phyloP scores from a whole-genome alignment of 192 early-diverging fungal genomes.

The Coemansia sp. region DNA sequence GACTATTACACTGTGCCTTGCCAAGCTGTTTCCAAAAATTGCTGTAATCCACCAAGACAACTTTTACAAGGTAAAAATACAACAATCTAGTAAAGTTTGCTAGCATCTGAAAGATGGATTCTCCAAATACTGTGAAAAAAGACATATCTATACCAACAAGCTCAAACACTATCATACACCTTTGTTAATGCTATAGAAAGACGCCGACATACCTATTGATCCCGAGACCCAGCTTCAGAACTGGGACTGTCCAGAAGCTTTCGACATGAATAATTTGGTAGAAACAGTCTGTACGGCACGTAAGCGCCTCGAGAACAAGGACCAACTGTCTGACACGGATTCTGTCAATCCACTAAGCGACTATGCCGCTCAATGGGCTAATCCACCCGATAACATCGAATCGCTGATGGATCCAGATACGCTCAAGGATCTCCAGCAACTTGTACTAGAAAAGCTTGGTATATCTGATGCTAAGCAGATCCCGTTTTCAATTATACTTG shows the following conservation, averaged over 20 bases:
- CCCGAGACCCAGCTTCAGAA: slow-evolving; percentile 58
- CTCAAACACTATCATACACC: not conserved
- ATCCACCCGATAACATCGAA: slow-evolving; percentile 44
- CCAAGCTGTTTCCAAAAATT: slow-evolving; percentile 60
- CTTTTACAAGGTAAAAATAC: slow-evolving; percentile 61
- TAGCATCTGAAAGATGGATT: not conserved
- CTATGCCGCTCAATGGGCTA: slow-evolving; percentile 53
- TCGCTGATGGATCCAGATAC: slow-evolving; percentile 8
- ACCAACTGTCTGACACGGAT: not conserved
- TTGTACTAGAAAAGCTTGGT: slow-evolving; percentile 9
- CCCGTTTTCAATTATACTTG: slow-evolving; percentile 35
- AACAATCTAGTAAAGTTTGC: not conserved
- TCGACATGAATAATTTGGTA: slow-evolving; percentile 57
- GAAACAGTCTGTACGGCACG: slow-evolving; percentile 11
- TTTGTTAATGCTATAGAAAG: slow-evolving; percentile 34
- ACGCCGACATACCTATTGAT: slow-evolving; percentile 66
- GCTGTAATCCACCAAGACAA: slow-evolving; percentile 73
- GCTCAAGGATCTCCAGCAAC: slow-evolving; percentile 12
- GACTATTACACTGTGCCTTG: slow-evolving; percentile 60
- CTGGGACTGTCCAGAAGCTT: slow-evolving; percentile 77
- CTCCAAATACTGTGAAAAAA: too few species aligned
- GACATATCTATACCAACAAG: too few species aligned
- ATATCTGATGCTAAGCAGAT: slow-evolving; percentile 10
- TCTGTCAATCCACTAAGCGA: not conserved
- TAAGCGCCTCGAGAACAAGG: slow-evolving; percentile 1